phyloP scores from a whole-genome alignment of 1,284 basidiomycete genomes.

The Fistulina hepatica region DNA sequence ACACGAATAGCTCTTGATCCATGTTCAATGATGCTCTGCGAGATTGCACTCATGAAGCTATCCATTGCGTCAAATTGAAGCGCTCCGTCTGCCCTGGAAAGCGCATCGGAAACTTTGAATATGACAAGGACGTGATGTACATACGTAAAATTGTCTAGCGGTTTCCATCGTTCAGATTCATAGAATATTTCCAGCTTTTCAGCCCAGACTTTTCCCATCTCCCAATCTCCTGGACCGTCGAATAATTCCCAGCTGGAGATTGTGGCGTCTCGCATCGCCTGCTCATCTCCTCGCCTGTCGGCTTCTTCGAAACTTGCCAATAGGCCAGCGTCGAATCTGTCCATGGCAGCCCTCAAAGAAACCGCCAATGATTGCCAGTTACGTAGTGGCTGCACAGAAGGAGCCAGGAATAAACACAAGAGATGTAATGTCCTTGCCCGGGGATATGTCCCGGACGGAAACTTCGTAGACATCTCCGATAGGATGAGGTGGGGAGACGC shows the following conservation, averaged over 20 bases:
- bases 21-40: slow-evolving; percentile 59
- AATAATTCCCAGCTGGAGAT: slow-evolving; percentile 80
- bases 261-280: slow-evolving; percentile 68
- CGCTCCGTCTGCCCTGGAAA: slow-evolving; percentile 25
- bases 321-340: slow-evolving; percentile 79
- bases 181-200: slow-evolving; percentile 95
- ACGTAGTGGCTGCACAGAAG: slow-evolving; percentile 51
- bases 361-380: slow-evolving; percentile 51
- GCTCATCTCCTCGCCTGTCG: slow-evolving; percentile 61
- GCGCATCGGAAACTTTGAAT: slow-evolving; percentile 18
- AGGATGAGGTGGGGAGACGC: slow-evolving; percentile 49
- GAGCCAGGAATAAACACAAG: slow-evolving; percentile 65
- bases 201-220: slow-evolving; percentile 85
- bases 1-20: slow-evolving; percentile 74
- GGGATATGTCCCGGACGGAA: slow-evolving; percentile 25
- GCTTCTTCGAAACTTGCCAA: slow-evolving; percentile 78
- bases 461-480: slow-evolving; percentile 32
- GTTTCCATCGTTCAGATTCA: slow-evolving; percentile 68
- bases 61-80: slow-evolving; percentile 93
- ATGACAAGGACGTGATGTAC: too few species aligned
- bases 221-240: slow-evolving; percentile 59
- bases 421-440: slow-evolving; percentile 58
- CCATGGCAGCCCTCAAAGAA: slow-evolving; percentile 68
- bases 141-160: slow-evolving; percentile 79
- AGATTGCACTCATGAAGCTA: slow-evolving; percentile 66